Evolutionary conservation across 257 asterid genomes (phyloP), one percentile per base, ranked within the genome.

Genomic region (Ilex asprella): DNA sequence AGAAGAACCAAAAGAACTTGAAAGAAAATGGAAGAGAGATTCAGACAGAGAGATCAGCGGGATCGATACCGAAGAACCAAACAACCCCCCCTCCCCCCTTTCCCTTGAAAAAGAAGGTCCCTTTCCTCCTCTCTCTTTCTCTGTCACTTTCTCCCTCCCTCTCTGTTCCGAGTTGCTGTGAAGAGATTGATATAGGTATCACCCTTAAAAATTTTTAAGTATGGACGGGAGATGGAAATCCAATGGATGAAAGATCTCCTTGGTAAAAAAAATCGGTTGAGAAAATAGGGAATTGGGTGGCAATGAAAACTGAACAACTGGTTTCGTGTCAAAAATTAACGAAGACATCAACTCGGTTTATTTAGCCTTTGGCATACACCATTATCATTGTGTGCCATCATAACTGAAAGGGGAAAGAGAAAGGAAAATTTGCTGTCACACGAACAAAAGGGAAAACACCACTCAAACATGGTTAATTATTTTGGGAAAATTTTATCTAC

Each of bases 151-250:
- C 60, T 30, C 55, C 50, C 61, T 69, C 52, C 65, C 39, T 56
- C 61, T 44, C 30, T 11, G 63, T 32, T 16, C 50, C 58, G 70
- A 47, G 46, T 39, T 73, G 58, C 47, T 39, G 76, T 53, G 58
- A 55, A 65, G 79, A 72, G 81, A 79, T 72, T 79, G 81, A 69
- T 66, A 52, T 31, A 62, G 67, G 80, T 80, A 67, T 70, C 61
- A 46, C 86, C 88, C 78, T 77, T 51, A 56, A 56, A 72, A 56
- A 64, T 60, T 57, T 54, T 78, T 70, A 72, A 56, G 31, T 35
- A 52, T 73, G 67, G 76, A 58, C 64, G 57, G 68, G 41, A 58
- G 77, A 64, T 66, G 55, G 58, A 50, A 53, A 82, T 82, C 82
- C 47, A 16, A 78, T 86, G 94, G 81, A 52, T 51, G 15, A 5